phyloP scores from a whole-genome alignment of 345 rosid species.

The Crucihimalaya himalaica region DNA sequence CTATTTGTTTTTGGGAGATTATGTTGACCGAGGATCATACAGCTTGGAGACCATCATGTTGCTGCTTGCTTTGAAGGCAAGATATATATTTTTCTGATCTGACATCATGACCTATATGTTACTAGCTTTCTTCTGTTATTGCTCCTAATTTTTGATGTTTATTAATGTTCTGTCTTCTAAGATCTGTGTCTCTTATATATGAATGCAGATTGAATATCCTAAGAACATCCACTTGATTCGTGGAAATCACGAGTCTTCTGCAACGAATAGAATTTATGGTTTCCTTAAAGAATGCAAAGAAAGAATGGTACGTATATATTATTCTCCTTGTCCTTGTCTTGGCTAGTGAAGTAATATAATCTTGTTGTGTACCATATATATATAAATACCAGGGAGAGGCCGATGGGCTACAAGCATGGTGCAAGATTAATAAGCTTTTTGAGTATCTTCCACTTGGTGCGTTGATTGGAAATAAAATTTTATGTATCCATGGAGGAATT shows the following conservation, averaged over 20 bases:
- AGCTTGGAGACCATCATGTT: conserved; percentile 86
- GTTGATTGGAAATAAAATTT: conserved; percentile 74
- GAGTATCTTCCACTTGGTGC: conserved; percentile 86
- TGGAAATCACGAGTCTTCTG: conserved; percentile 88
- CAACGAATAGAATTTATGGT: conserved; percentile 71
- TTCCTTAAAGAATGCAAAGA: conserved; percentile 78
- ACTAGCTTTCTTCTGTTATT: not conserved
- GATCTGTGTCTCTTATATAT: conserved; percentile 4
- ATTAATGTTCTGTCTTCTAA: conserved; percentile 11
- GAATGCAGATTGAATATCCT: conserved; percentile 85
- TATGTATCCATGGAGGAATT: conserved; percentile 93
- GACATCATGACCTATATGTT: not conserved
- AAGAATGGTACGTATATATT: conserved; percentile 52
- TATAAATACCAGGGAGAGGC: conserved; percentile 47
- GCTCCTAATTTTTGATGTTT: not conserved
- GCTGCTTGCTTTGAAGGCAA: conserved; percentile 92
- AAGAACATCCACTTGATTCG: conserved; percentile 81
- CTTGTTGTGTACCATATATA: not conserved
- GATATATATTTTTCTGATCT: conserved; percentile 23
- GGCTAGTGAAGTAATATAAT: not conserved
- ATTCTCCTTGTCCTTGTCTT: not conserved
- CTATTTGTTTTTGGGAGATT: conserved; percentile 92
- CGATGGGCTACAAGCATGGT: conserved; percentile 82
- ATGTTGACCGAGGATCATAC: conserved; percentile 90
- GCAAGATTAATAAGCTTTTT: conserved; percentile 78